Base-by-base conservation (phyloP, 1,284 basidiomycete species). In the Entoloma clypeatum region DNA sequence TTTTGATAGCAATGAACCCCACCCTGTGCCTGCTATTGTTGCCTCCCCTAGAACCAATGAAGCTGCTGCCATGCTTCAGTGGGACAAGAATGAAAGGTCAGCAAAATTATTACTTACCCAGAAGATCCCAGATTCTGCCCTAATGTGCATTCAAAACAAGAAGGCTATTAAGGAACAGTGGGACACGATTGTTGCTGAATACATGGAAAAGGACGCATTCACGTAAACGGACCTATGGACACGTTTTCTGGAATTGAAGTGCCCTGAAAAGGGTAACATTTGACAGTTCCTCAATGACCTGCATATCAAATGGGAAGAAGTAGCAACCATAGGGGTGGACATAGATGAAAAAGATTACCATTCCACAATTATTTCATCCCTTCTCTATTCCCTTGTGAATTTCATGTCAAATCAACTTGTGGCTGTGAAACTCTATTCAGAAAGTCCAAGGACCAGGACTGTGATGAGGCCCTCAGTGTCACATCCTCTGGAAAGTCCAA, bases 311-410 rank as follows among this genome's bases (percentile, higher is more conserved):
- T 36, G 40, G 1, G 58, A 64, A 32, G 55, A 62, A 17, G 43
- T 67, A 4, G 48, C 55, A 0, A 45, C 56, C 9, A 38, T 58
- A 2, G 61, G 63, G 1, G 55, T 65, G 1, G 36, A 41, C 1
- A 63, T 69, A 10, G 43, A 43, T 2, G 51, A 63, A 2, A 49
- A 55, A 7, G 59, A 65, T 32, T 61, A 63, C 32, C 31, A 47
- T 11, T 64, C 55, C 0, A 60, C 57, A 1, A 63, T 65, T 13
- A 51, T 68, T 19, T 39, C 42, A 1, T 64, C 58, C 40, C 48
- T 68, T 14, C 64, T 64, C 16, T 9, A 11, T 10, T 42, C 29
- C 24, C 57, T 66, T 1, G 44, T 60, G 16, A 55, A 50, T 19
- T 61, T 63, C 32, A 55, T 64, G 1, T 57, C 58, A 1, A 44